Conservation (phyloP, 2,329 filamentous ascomycete genomes). For the Neocucurbitaria cava region DNA sequence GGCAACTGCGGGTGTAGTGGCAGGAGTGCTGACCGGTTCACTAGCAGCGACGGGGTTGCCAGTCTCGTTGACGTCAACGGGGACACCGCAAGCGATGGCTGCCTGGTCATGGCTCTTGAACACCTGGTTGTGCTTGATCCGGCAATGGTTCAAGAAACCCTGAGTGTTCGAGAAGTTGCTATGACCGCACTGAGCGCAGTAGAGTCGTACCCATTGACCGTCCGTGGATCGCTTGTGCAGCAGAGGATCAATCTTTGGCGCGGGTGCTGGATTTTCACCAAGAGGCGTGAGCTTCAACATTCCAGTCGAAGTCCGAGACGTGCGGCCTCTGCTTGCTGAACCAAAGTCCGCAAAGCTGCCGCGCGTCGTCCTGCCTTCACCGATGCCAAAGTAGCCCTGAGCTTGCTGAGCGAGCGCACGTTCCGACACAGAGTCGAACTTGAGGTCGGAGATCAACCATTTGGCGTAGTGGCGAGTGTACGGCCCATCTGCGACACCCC, state of each 20-base stretch:
- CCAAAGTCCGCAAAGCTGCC: slow-evolving; percentile 70
- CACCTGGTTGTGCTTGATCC: slow-evolving; percentile 90
- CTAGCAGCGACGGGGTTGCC: slow-evolving; percentile 43
- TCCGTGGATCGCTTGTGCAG: slow-evolving; percentile 83
- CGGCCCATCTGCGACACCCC: slow-evolving; percentile 89
- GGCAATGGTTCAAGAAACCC: slow-evolving; percentile 99
- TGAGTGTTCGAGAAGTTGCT: slow-evolving; percentile 96
- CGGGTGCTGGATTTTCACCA: slow-evolving; percentile 51
- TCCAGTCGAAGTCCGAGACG: slow-evolving; percentile 65
- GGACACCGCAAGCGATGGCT: slow-evolving; percentile 83
- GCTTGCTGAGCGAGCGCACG: slow-evolving; percentile 44
- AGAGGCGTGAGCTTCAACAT: slow-evolving; percentile 52
- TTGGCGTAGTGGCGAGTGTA: slow-evolving; percentile 94
- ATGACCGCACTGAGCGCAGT: slow-evolving; percentile 84
- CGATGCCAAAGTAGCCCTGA: slow-evolving; percentile 45
- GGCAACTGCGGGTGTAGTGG: slow-evolving; percentile 36
- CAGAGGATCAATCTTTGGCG: slow-evolving; percentile 78
- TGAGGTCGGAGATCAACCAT: slow-evolving; percentile 90
- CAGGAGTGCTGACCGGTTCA: slow-evolving; percentile 37
- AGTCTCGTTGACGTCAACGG: slow-evolving; percentile 72
- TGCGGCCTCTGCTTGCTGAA: slow-evolving; percentile 59
- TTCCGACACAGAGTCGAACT: slow-evolving; percentile 70
- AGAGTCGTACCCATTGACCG: slow-evolving; percentile 84
- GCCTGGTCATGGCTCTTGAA: slow-evolving; percentile 97
- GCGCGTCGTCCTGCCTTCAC: slow-evolving; percentile 80